phyloP scores from a whole-genome alignment of 495 filamentous ascomycete genomes.

The Pseudevernia furfuracea region DNA sequence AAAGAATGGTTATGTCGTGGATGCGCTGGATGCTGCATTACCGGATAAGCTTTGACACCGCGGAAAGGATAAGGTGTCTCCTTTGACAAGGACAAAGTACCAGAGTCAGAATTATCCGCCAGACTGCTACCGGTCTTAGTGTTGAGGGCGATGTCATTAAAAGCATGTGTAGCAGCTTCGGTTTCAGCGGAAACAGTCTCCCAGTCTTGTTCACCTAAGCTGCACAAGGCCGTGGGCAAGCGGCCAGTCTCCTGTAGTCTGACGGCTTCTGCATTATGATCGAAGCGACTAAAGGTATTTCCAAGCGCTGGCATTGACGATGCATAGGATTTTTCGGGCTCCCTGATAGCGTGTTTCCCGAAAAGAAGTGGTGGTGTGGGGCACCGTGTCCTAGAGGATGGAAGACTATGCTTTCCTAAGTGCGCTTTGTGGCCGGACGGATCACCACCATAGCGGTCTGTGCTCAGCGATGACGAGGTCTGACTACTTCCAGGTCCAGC shows the following conservation, averaged over 20 bases:
- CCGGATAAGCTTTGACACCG: neutral
- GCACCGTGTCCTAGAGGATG: neutral
- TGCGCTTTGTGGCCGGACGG: neutral
- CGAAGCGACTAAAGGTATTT: conserved; percentile 15
- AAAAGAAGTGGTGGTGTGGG: conserved; percentile 20
- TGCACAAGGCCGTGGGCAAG: conserved; percentile 6
- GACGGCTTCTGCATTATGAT: conserved; percentile 1
- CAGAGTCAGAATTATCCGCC: conserved; percentile 21
- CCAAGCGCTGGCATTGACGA: neutral
- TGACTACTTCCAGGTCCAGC: conserved; percentile 20
- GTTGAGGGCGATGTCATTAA: neutral
- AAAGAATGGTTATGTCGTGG: conserved; percentile 24
- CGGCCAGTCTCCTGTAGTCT: conserved; percentile 13
- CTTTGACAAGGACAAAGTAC: conserved; percentile 7
- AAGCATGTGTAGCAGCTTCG: neutral
- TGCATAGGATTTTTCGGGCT: neutral
- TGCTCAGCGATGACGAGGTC: conserved; percentile 8
- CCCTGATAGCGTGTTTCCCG: neutral
- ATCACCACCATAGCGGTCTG: neutral
- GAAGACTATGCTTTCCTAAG: neutral
- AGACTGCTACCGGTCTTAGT: conserved; percentile 20
- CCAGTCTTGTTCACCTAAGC: conserved; percentile 20
- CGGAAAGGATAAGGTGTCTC: conserved; percentile 1
- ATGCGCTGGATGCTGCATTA: conserved; percentile 15
- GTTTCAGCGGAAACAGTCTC: conserved; percentile 19